A percentile compares a stretch with the other conserved stretches of the same genome.
phyloP scores from a whole-genome alignment of 495 filamentous ascomycete genomes.

The Penicillium mononematosum region DNA sequence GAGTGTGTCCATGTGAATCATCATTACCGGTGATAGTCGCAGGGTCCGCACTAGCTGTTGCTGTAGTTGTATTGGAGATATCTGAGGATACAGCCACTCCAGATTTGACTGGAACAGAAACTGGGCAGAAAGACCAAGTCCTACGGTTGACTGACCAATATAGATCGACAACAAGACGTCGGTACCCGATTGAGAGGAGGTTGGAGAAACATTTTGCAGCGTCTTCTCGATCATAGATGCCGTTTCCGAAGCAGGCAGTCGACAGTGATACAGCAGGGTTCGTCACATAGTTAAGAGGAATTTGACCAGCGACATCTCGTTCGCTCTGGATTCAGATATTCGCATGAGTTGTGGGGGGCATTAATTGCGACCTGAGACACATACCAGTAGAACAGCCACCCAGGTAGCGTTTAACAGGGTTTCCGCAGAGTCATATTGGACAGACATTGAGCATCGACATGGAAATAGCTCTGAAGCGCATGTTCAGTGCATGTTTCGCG shows the following conservation, averaged over 20 bases:
- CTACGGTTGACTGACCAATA: constrained; percentile 59
- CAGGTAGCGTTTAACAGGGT: constrained; percentile 36
- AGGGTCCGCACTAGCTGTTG: constrained; percentile 27
- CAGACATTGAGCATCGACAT: constrained; percentile 32
- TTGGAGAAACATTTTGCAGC: constrained; percentile 59
- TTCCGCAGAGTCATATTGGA: constrained; percentile 34
- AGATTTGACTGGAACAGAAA: constrained; percentile 32
- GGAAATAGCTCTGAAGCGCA: constrained; percentile 3
- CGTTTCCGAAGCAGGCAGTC: constrained; percentile 57
- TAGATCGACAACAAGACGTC: constrained; percentile 58
- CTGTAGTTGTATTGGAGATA: constrained; percentile 24
- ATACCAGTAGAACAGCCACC: constrained; percentile 39
- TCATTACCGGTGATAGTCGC: constrained; percentile 30
- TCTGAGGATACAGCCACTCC: constrained; percentile 26
- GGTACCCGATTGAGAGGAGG: constrained; percentile 57
- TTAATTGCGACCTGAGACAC: constrained; percentile 9
- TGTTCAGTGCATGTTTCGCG: not conserved
- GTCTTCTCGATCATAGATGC: constrained; percentile 46
- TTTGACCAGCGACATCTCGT: constrained; percentile 56
- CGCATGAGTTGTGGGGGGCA: not conserved
- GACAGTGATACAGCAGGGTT: constrained; percentile 53
- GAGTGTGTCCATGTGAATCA: constrained; percentile 34
- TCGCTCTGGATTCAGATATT: constrained; percentile 46
- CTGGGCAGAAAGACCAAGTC: constrained; percentile 61
- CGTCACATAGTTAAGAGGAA: constrained; percentile 63